Percentiles rank a stretch among this genome's conserved stretches.
Conservation (phyloP, 495 filamentous ascomycete species). For the Penicillium canescens region DNA sequence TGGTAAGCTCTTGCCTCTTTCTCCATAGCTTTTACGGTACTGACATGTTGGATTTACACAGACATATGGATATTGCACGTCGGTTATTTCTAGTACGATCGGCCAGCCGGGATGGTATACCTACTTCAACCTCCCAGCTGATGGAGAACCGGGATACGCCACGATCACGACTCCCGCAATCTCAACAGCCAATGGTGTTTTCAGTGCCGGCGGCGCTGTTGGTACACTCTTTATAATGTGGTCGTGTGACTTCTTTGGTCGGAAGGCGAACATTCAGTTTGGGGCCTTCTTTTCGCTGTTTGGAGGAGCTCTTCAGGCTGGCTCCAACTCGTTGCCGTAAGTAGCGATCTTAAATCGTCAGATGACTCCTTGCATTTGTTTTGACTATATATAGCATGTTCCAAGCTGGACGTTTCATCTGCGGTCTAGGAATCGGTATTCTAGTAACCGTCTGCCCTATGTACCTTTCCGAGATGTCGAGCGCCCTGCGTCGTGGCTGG, state of each 20-base stretch:
- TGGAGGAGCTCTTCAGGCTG: conserved; percentile 47
- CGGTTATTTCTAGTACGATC: conserved; percentile 52
- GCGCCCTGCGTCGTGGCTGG: conserved; percentile 36
- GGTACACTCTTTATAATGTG: conserved; percentile 45
- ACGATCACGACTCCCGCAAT: conserved; percentile 47
- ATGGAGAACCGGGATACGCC: conserved; percentile 41
- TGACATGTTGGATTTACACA: conserved; percentile 1
- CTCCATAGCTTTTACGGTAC: neutral
- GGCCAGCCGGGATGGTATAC: conserved; percentile 53
- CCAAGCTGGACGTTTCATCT: conserved; percentile 47
- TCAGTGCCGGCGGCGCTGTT: conserved; percentile 46
- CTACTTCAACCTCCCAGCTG: conserved; percentile 42
- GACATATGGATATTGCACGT: conserved; percentile 50
- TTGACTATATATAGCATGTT: conserved; percentile 40
- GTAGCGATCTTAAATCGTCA: neutral
- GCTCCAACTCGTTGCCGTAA: conserved; percentile 40
- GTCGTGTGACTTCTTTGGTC: conserved; percentile 43
- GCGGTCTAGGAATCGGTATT: conserved; percentile 48
- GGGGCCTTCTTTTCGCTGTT: conserved; percentile 43
- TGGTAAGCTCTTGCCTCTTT: conserved; percentile 21
- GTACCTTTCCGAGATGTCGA: conserved; percentile 42
- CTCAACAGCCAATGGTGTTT: conserved; percentile 50
- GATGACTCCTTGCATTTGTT: neutral
- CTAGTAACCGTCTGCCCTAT: conserved; percentile 49
- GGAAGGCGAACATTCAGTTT: conserved; percentile 46